Evolutionary conservation across 495 filamentous ascomycete genomes (phyloP), one percentile per base, ranked within the genome.

Genomic region (Penicillium soppii): DNA sequence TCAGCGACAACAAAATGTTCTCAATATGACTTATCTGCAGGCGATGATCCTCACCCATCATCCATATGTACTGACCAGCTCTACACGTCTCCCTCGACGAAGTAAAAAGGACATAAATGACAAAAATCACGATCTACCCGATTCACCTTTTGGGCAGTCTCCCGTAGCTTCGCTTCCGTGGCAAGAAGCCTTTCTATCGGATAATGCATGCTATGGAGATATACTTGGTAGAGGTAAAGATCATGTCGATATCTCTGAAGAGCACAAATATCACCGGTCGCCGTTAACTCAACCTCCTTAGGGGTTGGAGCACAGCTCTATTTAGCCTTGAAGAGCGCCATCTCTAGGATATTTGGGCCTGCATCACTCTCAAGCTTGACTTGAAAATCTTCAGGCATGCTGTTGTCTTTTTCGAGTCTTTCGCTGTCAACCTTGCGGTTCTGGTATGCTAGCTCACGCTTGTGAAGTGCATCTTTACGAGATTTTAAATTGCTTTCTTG

Each of bases 1-100:
- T 23, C 45, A 47, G 32, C 45, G 45, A 25, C 45, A 47, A 27
- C 19, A 22, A 17, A 47, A 47, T 37, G 45, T 47, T 26, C 45
- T 47, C 4, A 47, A 47, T 47, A 30, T 47, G 3, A 37, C 45
- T 13, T 47, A 47, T 26, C 37, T 29, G 45, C 45, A 47, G n/a
- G 33, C 45, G 9, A 47, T 47, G 1, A 47, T 47, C 26, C 45
- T 47, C 10, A 47, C 33, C 5, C 45, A 47, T 22, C 32, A 30
- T 15, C 45, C 45, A 7, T 47, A 35, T 25, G 26, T 45, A 20
- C 21, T 45, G 23, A 45, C 23, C 15, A 45, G 9, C 15, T 46
- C 4, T 17, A 1, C 20, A 15, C 0, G 12, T 13, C 21, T 9
- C 19, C 5, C 29, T 7, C 5, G 13, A 12, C 4, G 10, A 7